A percentile compares a stretch with the other conserved stretches of the same genome.
phyloP scores from a whole-genome alignment of 345 rosid species.

The Eucalyptus regnans region DNA sequence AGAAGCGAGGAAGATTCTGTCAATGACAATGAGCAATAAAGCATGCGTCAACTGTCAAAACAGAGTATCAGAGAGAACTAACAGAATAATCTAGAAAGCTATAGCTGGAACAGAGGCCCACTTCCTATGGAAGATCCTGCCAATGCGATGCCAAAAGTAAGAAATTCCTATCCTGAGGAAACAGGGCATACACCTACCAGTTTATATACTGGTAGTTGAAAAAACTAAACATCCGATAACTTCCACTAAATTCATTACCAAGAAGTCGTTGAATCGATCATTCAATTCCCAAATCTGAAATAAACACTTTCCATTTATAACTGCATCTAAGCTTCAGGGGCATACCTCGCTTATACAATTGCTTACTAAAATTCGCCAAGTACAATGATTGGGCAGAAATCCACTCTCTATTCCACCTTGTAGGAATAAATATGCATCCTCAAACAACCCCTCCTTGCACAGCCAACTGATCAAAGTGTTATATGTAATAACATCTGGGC shows the following conservation, averaged over 20 bases:
- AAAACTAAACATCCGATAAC: not conserved
- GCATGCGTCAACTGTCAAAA: not conserved
- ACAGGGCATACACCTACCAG: not conserved
- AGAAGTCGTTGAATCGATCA: no score
- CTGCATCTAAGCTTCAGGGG: no score
- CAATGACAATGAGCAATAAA: not conserved
- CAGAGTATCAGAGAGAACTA: not conserved
- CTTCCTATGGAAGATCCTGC: not conserved
- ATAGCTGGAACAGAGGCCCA: not conserved
- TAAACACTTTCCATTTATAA: no score
- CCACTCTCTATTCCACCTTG: constrained; percentile 35
- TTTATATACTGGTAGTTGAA: not conserved
- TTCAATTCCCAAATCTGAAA: no score
- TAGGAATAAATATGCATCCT: constrained; percentile 53
- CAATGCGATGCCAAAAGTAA: not conserved
- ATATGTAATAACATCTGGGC: constrained; percentile 67
- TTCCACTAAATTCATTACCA: not conserved
- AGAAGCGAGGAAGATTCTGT: not conserved
- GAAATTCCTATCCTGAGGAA: not conserved
- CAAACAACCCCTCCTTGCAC: constrained; percentile 43
- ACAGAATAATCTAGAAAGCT: not conserved
- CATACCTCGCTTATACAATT: constrained; percentile 6
- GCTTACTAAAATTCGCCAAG: constrained; percentile 58
- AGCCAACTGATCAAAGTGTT: constrained; percentile 74
- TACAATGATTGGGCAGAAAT: constrained; percentile 47